phyloP scores from a whole-genome alignment of 352 stramenopile genomes.

The Globisporangium viniferum region DNA sequence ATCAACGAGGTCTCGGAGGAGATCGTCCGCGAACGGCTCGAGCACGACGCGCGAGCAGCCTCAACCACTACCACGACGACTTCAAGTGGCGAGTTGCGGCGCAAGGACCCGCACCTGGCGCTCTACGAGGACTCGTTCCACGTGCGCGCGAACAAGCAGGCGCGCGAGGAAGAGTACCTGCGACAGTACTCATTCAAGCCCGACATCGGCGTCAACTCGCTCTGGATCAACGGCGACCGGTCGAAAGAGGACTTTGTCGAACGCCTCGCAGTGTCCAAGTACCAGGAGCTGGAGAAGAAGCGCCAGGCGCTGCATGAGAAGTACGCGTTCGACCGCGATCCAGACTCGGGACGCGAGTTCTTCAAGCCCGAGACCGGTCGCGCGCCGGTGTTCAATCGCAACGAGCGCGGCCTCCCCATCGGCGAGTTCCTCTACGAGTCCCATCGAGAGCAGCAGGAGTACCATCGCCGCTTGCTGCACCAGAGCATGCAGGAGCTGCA shows the following conservation, averaged over 20 bases:
- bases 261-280: constrained; percentile 65
- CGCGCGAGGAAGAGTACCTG: constrained; percentile 50
- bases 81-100: constrained; percentile 22
- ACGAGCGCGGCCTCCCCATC: constrained; percentile 67
- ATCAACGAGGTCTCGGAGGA: constrained; percentile 73
- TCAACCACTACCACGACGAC: constrained; percentile 18
- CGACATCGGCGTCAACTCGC: constrained; percentile 70
- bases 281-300: constrained; percentile 59
- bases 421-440: constrained; percentile 71
- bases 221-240: constrained; percentile 42
- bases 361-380: constrained; percentile 72
- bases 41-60: constrained; percentile 30
- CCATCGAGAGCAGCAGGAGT: constrained; percentile 60
- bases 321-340: constrained; percentile 60
- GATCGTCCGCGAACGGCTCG: constrained; percentile 68
- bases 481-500: constrained; percentile 42
- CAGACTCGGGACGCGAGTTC: constrained; percentile 50
- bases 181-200: constrained; percentile 76
- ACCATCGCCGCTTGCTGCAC: constrained; percentile 44
- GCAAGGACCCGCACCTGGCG: constrained; percentile 52
- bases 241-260: constrained; percentile 58
- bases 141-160: constrained; percentile 33
- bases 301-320: constrained; percentile 55
- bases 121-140: constrained; percentile 75
- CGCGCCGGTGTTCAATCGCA: constrained; percentile 61